Evolutionary conservation across 306 rosid genomes (phyloP), one percentile per base, ranked within the genome.

Genomic region (Trifolium fragiferum): DNA sequence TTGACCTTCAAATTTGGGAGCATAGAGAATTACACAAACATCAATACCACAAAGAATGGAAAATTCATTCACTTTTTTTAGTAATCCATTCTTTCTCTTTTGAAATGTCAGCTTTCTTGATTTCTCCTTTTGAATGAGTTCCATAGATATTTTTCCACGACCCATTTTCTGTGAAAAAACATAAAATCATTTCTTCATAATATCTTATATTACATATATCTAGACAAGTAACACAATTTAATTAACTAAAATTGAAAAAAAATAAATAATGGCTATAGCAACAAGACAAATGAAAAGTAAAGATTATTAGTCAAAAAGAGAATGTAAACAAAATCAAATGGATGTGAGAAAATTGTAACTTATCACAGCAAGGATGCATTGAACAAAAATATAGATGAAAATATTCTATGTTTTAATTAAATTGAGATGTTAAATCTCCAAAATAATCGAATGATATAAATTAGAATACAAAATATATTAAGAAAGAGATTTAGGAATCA

Each of bases 141-240:
- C 70, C 81, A 81, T 76, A 0, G 70, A 10, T 76, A 76, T 53
- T 57, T 75, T 76, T 81, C 74, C 78, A 43, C 78, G 84, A 1
- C 78, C 78, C 84, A 81, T 75, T 81, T 76, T 62, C 78, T 76
- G 27, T 15, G 4, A 37, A 25, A 67, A 67, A 66, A 41, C 5
- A 23, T 12, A 65, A 7, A 40, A 30, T 30, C 66, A 60, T 30
- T 20, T 6, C 14, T 59, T 33, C 19, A 57, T 57, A 51, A 2
- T 5, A 37, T 37, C 8, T 37, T n/a, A n/a, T 7, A 37, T 6
- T 35, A 35, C 3, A 27, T 27, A 27, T 27, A 27, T 27, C 30
- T 27, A 27, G 27, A 27, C 32, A 21, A 27, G 4, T 0, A 23
- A 54, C 32, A 54, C 20, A 10, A 20, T 54, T 1, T 53, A 23